A percentile compares a stretch with the other conserved stretches of the same genome.
Evolutionary conservation across 805 yeast genomes (phyloP).

Genomic region (Metschnikowia arizonensis): DNA sequence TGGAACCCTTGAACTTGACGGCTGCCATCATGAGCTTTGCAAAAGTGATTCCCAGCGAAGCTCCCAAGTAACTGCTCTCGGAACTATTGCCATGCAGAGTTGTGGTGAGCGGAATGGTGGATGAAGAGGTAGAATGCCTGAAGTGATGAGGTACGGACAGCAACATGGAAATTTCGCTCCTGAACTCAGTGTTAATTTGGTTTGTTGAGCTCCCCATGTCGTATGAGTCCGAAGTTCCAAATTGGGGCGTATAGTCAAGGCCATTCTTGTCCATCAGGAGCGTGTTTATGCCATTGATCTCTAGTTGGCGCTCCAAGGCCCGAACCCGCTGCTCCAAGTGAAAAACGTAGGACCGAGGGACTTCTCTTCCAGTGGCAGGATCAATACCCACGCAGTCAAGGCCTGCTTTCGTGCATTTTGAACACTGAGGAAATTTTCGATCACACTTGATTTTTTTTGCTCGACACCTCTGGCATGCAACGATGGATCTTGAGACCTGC

Average conservation of each 20-base stretch:
- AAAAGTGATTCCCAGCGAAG: constrained; percentile 36
- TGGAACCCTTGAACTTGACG: constrained; percentile 45
- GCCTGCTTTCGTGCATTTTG: constrained; percentile 58
- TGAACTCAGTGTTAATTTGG: neutral
- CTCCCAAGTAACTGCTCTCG: constrained; percentile 14
- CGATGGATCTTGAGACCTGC: constrained; percentile 55
- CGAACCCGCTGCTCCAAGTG: constrained; percentile 65
- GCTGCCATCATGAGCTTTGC: constrained; percentile 78
- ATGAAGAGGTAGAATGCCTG: neutral
- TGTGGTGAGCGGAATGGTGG: constrained; percentile 1
- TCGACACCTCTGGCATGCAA: constrained; percentile 84
- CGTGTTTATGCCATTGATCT: constrained; percentile 34
- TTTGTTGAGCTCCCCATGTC: neutral
- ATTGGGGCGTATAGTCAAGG: neutral
- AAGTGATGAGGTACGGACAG: neutral
- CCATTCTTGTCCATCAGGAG: neutral
- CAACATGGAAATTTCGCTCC: neutral
- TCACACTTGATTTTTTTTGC: constrained; percentile 63
- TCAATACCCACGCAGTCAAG: constrained; percentile 80
- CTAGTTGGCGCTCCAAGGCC: constrained; percentile 50
- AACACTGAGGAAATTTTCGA: constrained; percentile 62
- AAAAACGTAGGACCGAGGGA: constrained; percentile 74
- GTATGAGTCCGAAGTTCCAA: neutral
- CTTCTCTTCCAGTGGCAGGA: constrained; percentile 82
- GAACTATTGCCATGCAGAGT: constrained; percentile 1